A percentile compares a stretch with the other conserved stretches of the same genome.
phyloP scores from a whole-genome alignment of 2,329 filamentous ascomycete species.

The Aspergillus eucalypticola region DNA sequence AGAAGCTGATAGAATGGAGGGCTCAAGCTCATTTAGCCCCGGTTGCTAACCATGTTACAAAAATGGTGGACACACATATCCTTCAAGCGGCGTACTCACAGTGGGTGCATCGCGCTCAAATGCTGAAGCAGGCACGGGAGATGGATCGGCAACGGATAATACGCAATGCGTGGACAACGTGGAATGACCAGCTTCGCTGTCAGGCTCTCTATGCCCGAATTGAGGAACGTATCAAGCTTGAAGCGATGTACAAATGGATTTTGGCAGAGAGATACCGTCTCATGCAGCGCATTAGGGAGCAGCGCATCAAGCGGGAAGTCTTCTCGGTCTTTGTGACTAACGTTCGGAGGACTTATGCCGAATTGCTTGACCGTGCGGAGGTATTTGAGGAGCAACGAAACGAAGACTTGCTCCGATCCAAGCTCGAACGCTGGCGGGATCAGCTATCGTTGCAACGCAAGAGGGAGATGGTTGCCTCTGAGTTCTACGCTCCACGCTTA shows the following conservation, averaged over 20 bases:
- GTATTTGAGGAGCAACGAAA: slow-evolving; percentile 35
- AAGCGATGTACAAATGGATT: slow-evolving; percentile 64
- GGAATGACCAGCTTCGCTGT: slow-evolving; percentile 63
- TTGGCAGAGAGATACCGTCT: slow-evolving; percentile 50
- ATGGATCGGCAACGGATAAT: slow-evolving; percentile 56
- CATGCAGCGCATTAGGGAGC: slow-evolving; percentile 42
- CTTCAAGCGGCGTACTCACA: slow-evolving; percentile 48
- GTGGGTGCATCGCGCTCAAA: slow-evolving; percentile 52
- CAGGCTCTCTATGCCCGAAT: slow-evolving; percentile 55
- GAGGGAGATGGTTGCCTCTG: slow-evolving; percentile 43
- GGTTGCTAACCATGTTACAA: slow-evolving; percentile 43
- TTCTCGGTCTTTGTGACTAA: slow-evolving; percentile 44
- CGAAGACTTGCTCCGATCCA: slow-evolving; percentile 36
- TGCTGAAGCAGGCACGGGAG: slow-evolving; percentile 50
- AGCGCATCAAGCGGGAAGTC: slow-evolving; percentile 40
- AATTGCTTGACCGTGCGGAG: slow-evolving; percentile 40
- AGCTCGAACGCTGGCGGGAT: slow-evolving; percentile 41
- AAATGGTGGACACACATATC: slow-evolving; percentile 48
- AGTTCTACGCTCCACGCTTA: slow-evolving; percentile 47
- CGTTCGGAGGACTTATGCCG: slow-evolving; percentile 39
- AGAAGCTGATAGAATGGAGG: slow-evolving; percentile 45
- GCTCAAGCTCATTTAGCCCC: slow-evolving; percentile 46
- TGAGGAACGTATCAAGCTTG: slow-evolving; percentile 56
- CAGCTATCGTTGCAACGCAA: slow-evolving; percentile 42
- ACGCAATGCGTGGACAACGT: slow-evolving; percentile 59